Base-by-base conservation (phyloP, 768 basidiomycete species). In the Pilatotrama ljubarskyi region DNA sequence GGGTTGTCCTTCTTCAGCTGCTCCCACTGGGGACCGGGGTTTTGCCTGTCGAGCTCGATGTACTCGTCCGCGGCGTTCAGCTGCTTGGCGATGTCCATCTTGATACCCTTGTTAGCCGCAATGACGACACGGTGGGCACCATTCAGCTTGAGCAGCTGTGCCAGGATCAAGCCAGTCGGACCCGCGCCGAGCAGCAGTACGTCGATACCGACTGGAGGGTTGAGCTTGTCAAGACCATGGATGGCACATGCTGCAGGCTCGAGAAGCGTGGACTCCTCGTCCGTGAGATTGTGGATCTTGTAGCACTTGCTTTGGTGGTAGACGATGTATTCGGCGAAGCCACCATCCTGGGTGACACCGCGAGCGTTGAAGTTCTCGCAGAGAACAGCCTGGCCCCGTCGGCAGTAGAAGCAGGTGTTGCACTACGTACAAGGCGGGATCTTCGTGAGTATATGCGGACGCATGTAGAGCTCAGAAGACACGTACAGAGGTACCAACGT, bases 191-290 rank as follows among this genome's bases (percentile, higher is more conserved):
- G 80, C 32, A 95, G 77, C 51, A 96, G 83, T 26, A 90, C 93
- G 52, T 94, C 91, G 43, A 90, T 78, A 24, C 94, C 93, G 62
- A 94, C 91, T 2, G 87, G 84, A 3, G 91, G 87, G 61, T 80
- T 84, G 57, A 96, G 83, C 72, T 93, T 92, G 74, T 96, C 94
- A 49, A 95, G 84, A 4, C 94, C 94, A 71, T 96, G 94, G 55
- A 96, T 84, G 26, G 94, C 94, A 65, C 94, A 96, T 9, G 93
- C 88, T 3, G 93, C 91, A 32, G 94, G 94, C 70, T 95, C 94
- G 35, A 95, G 80, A 20, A 96, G 84, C 2, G 92, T 94, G 2
- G 93, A 84, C 64, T 95, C 93, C 67, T 93, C 89, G 69, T 95
- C 92, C 6, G 84, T 84, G 52, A 95, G 81, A 73, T 95, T 95